A percentile compares a stretch with the other conserved stretches of the same genome.
Conservation (phyloP, 2,329 filamentous ascomycete species). For the Botrytis pseudocinerea region DNA sequence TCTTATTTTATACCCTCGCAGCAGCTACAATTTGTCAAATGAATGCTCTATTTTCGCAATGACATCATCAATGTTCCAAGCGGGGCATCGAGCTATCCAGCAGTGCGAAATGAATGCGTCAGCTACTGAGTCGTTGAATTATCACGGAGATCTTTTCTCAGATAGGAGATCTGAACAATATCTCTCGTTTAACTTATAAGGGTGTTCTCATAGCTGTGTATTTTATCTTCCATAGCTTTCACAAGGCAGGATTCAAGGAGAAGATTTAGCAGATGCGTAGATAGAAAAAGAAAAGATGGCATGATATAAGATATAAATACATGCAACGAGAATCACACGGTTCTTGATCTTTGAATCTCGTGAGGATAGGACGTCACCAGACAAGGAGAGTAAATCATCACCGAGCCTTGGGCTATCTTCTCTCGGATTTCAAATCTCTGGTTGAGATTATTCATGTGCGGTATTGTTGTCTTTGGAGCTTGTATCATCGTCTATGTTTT, state of each 20-base stretch:
- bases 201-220: too few species aligned
- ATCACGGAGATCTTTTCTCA: neutral
- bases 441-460: neutral
- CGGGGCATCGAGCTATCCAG: neutral
- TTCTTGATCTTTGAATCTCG: neutral
- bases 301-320: neutral
- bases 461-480: neutral
- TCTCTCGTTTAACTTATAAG: neutral
- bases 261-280: neutral
- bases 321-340: neutral
- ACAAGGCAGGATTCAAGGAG: neutral
- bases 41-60: neutral
- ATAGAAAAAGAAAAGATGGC: neutral
- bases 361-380: neutral
- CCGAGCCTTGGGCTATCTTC: neutral
- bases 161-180: neutral
- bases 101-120: too few species aligned
- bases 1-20: neutral
- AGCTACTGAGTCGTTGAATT: neutral
- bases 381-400: neutral
- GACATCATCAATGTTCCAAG: neutral
- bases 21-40: too few species aligned
- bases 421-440: neutral
- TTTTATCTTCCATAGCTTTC: neutral
- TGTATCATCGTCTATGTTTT: neutral